phyloP scores from a whole-genome alignment of 1,139 yeast genomes.

The Yamadazyma diospyri region DNA sequence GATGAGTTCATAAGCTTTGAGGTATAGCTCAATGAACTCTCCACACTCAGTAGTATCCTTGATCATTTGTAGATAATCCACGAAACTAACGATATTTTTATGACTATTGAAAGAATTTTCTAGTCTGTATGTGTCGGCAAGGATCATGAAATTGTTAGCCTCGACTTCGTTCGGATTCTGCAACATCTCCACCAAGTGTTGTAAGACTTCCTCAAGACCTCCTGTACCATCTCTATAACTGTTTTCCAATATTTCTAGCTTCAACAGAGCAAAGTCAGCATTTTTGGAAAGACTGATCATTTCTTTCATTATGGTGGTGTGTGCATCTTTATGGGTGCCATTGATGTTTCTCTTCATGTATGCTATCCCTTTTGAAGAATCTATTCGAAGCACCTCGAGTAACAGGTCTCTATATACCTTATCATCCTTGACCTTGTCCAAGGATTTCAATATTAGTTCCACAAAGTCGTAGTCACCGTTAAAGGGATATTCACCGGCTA shows the following conservation, averaged over 20 bases:
- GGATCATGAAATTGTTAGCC: conserved; percentile 22
- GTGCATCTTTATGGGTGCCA: conserved; percentile 25
- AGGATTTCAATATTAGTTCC: conserved; percentile 13
- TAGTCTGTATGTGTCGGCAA: conserved; percentile 25
- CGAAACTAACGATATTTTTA: conserved; percentile 30
- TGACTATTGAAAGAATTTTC: conserved; percentile 25
- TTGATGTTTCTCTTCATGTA: conserved; percentile 29
- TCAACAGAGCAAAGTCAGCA: conserved; percentile 25
- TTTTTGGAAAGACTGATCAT: conserved; percentile 18
- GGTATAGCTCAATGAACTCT: conserved; percentile 25
- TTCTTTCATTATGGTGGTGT: conserved; percentile 31
- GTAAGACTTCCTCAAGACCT: conserved; percentile 12
- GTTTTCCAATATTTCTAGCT: conserved; percentile 36
- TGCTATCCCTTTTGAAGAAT: conserved; percentile 25
- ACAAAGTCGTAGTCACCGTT: conserved; percentile 9
- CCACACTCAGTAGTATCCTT: conserved; percentile 26
- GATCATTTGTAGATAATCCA: conserved; percentile 28
- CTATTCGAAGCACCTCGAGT: conserved; percentile 28
- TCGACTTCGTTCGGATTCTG: conserved; percentile 17
- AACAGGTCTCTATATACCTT: conserved; percentile 21
- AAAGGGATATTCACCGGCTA: conserved; percentile 3
- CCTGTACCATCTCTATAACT: conserved; percentile 20
- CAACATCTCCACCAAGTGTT: conserved; percentile 18
- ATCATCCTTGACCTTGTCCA: conserved; percentile 20
- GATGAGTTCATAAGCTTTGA: conserved; percentile 34